A percentile compares a stretch with the other conserved stretches of the same genome.
These are phyloP conservation scores for Ostreobium quekettii DNA, from an alignment of 139 green algal genomes.

Conservation along the genomic window DNA sequence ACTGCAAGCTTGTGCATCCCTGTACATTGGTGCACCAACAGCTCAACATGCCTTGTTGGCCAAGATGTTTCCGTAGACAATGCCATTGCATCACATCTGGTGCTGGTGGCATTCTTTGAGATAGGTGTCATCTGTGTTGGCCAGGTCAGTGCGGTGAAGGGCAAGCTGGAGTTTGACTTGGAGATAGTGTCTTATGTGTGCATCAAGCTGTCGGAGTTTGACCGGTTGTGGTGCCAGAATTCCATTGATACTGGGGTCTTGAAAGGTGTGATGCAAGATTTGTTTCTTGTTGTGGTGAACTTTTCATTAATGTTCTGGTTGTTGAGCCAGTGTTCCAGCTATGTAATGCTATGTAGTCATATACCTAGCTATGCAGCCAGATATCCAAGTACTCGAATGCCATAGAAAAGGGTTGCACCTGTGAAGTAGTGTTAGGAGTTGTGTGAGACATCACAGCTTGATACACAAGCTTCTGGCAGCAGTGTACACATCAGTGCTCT, in stretches of 20 bases:
- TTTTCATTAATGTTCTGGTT: neutral
- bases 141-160: conserved; percentile 12
- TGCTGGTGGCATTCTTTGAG: conserved; percentile 1
- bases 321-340: neutral
- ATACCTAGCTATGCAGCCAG: no score
- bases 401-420: neutral
- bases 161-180: neutral
- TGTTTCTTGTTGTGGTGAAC: neutral
- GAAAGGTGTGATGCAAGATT: neutral
- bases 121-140: neutral
- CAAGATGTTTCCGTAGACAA: no score
- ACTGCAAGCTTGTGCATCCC: no score
- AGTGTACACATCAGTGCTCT: neutral
- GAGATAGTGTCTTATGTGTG: neutral
- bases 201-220: neutral
- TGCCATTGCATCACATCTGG: no score
- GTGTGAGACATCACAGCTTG: no score
- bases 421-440: neutral
- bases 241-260: neutral
- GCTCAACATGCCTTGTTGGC: no score
- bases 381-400: no score
- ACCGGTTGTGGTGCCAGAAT: neutral
- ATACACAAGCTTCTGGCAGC: neutral
- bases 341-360: neutral
- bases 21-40: no score